Base-by-base conservation (phyloP, 441 rosid genomes). In the Manihot esculenta region DNA sequence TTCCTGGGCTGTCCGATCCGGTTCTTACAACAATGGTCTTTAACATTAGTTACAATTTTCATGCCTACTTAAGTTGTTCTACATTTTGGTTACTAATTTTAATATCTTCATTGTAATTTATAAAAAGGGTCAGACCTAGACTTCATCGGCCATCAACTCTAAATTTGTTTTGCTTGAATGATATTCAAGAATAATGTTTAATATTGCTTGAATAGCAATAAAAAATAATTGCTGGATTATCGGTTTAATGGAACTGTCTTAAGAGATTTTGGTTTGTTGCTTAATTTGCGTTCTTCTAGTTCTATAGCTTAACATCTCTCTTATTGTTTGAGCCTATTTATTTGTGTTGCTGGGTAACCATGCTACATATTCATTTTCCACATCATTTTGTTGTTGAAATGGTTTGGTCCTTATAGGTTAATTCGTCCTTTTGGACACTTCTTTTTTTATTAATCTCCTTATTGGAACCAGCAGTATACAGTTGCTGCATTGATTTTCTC, bases 101-200 rank as follows among this genome's bases (percentile, higher is more conserved):
- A 17, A 2, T 27, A 15, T 26, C 26, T 7, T 10, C 12, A 44
- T 64, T 27, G 10, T 48, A 27, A 17, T 44, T 27, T 23, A 7
- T 23, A 7, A 68, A 53, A 35, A 54, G 35, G 42, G 26, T 24
- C 23, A 24, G 26, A 24, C 42, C 71, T 80, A 12, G 10, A 47
- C 50, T 66, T 50, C 21, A 30, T 70, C 41, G 42, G 64, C 62
- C 62, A 17, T 38, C 59, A 69, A 61, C 48, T 63, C 18, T 35
- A 47, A 24, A 58, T 30, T 73, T 56, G 33, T 42, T 50, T 59
- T n/a, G 54, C 65, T 47, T 62, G 65, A 66, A 56, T 62, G 23
- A 49, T 20, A 56, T 72, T 49, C 23, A 47, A 55, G 7, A 8
- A 35, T 17, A 10, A 7, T 56, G 33, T n/a, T 20, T 42, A 42